Percentiles rank a stretch among this genome's conserved stretches.
phyloP scores from a whole-genome alignment of 306 rosid species.

The Castanea sativa region DNA sequence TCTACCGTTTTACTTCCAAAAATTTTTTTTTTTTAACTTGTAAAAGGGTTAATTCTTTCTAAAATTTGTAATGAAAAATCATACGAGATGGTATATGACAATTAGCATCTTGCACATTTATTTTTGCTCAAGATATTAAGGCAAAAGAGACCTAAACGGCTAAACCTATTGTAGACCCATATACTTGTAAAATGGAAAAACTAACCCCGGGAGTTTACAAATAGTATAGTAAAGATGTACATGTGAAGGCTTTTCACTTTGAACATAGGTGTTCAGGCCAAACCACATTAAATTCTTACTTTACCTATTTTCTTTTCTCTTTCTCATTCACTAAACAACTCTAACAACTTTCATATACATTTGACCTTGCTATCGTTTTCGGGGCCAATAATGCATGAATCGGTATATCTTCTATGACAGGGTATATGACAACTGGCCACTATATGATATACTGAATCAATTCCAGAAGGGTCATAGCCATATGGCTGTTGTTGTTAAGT shows the following conservation, averaged over 20 bases:
- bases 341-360: background rate
- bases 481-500: constrained; percentile 67
- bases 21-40: background rate
- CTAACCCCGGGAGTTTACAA: too few species aligned
- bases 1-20: too few species aligned
- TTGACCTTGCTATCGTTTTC: background rate
- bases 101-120: background rate
- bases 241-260: too few species aligned
- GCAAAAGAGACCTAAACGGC: too few species aligned
- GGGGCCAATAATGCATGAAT: background rate
- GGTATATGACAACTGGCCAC: constrained; percentile 66
- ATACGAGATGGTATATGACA: background rate
- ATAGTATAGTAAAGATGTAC: too few species aligned
- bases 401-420: constrained; percentile 20
- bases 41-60: background rate
- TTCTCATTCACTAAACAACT: too few species aligned
- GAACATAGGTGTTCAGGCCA: too few species aligned
- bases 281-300: too few species aligned
- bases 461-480: constrained; percentile 74
- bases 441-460: constrained; percentile 68
- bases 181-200: too few species aligned
- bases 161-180: too few species aligned
- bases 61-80: background rate
- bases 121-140: too few species aligned
- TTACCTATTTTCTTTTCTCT: too few species aligned